phyloP scores from a whole-genome alignment of 768 basidiomycete genomes.

The Sarcodon sp. region DNA sequence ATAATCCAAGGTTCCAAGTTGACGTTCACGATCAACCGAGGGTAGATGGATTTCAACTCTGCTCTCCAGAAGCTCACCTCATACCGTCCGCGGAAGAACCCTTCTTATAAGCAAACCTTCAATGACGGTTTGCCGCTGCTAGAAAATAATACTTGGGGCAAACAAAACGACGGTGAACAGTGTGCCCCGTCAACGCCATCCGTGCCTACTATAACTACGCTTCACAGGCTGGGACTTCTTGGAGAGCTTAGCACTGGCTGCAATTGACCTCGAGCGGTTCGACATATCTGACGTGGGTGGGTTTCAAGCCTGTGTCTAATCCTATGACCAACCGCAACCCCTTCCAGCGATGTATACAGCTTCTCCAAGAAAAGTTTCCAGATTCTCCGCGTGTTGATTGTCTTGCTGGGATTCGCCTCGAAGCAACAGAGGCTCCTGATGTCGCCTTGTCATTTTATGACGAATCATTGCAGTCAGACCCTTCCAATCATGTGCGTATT shows the following conservation, averaged over 20 bases:
- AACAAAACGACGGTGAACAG: slow-evolving; percentile 19
- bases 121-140: slow-evolving; percentile 18
- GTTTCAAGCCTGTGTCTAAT: not conserved
- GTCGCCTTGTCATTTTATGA: slow-evolving; percentile 54
- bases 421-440: slow-evolving; percentile 46
- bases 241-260: slow-evolving; percentile 70
- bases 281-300: slow-evolving; percentile 63
- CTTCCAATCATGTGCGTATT: slow-evolving; percentile 55
- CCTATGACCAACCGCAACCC: not conserved
- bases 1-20: not conserved
- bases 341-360: slow-evolving; percentile 45
- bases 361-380: slow-evolving; percentile 56
- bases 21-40: not conserved
- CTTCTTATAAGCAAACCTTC: slow-evolving; percentile 21
- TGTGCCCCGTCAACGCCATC: not conserved
- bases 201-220: slow-evolving; percentile 6
- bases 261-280: slow-evolving; percentile 60
- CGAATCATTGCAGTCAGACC: slow-evolving; percentile 42
- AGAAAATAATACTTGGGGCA: slow-evolving; percentile 13
- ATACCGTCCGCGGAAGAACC: slow-evolving; percentile 16
- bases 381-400: slow-evolving; percentile 70
- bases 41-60: slow-evolving; percentile 16
- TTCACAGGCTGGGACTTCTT: slow-evolving; percentile 62
- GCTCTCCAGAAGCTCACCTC: slow-evolving; percentile 21
- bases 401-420: slow-evolving; percentile 68